These are phyloP conservation scores for Crithidia bombi DNA, from an alignment of 208 protist genomes.

Conservation along the genomic window DNA sequence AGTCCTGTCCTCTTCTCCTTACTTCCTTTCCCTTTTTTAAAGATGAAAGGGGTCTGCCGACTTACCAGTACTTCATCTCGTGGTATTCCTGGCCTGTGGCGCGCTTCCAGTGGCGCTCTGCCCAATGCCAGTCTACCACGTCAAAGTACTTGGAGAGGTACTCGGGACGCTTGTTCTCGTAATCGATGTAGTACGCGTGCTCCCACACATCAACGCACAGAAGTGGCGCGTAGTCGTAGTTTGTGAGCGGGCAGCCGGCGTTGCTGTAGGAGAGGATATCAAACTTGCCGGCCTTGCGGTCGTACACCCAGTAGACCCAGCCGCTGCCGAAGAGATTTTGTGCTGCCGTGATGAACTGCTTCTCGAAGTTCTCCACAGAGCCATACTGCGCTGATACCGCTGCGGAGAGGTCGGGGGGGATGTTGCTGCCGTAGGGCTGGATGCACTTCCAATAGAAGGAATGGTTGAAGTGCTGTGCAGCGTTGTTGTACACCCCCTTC, in stretches of 20 bases:
- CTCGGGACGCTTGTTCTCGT: slow-evolving; percentile 88
- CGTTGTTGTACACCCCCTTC: slow-evolving; percentile 87
- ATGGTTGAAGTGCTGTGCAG: slow-evolving; percentile 93
- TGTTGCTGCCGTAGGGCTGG: slow-evolving; percentile 89
- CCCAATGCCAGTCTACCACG: slow-evolving; percentile 96
- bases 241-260: slow-evolving; percentile 82
- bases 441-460: slow-evolving; percentile 94
- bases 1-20: too few species aligned
- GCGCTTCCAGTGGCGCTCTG: slow-evolving; percentile 91
- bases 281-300: slow-evolving; percentile 63
- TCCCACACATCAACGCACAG: slow-evolving; percentile 94
- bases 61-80: slow-evolving; percentile 87
- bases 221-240: slow-evolving; percentile 62
- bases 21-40: too few species aligned
- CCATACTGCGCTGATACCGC: slow-evolving; percentile 85
- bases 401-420: slow-evolving; percentile 78
- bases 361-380: slow-evolving; percentile 81
- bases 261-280: slow-evolving; percentile 85
- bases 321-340: slow-evolving; percentile 88
- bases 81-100: slow-evolving; percentile 86
- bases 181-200: slow-evolving; percentile 96
- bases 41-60: too few species aligned
- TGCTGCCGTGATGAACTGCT: slow-evolving; percentile 75
- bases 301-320: slow-evolving; percentile 92
- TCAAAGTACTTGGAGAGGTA: slow-evolving; percentile 92